These are phyloP conservation scores for Plenodomus biglobosus DNA, from an alignment of 2,329 filamentous ascomycete species.

Conservation along the genomic window DNA sequence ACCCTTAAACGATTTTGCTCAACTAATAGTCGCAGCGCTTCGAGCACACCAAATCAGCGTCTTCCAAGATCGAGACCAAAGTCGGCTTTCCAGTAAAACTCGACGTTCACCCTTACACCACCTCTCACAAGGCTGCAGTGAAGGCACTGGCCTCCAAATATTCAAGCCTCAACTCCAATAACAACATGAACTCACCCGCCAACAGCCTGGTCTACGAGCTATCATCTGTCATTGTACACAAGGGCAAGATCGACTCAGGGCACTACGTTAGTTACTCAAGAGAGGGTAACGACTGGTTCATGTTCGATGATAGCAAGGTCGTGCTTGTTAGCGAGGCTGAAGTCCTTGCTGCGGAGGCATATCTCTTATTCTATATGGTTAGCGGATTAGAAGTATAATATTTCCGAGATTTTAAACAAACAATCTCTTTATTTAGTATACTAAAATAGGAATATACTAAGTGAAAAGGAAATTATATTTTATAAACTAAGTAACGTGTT, in stretches of 20 bases:
- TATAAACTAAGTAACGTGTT: too few species aligned
- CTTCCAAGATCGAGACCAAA: slow-evolving; percentile 84
- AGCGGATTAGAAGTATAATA: slow-evolving; percentile 33
- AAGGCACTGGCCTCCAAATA: slow-evolving; percentile 27
- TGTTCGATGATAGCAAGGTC: slow-evolving; percentile 94
- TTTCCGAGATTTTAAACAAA: too few species aligned
- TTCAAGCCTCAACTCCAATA: slow-evolving; percentile 44
- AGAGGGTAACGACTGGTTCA: slow-evolving; percentile 86
- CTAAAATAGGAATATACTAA: too few species aligned
- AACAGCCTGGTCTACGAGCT: slow-evolving; percentile 78
- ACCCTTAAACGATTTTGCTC: slow-evolving; percentile 5
- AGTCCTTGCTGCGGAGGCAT: slow-evolving; percentile 82
- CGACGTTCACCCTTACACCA: slow-evolving; percentile 89
- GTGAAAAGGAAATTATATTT: too few species aligned
- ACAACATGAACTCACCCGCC: slow-evolving; percentile 36
- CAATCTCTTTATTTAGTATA: too few species aligned
- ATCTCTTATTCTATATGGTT: slow-evolving; percentile 77
- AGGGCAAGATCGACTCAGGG: slow-evolving; percentile 88
- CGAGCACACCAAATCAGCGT: slow-evolving; percentile 72
- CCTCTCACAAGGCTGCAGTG: slow-evolving; percentile 51
- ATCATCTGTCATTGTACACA: slow-evolving; percentile 86
- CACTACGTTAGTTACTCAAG: slow-evolving; percentile 91
- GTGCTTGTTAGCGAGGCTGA: slow-evolving; percentile 80
- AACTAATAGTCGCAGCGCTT: slow-evolving; percentile 57
- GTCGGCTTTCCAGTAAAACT: slow-evolving; percentile 84